Percentiles rank a stretch among this genome's conserved stretches.
phyloP scores from a whole-genome alignment of 495 filamentous ascomycete genomes.

The Mycothermus thermophilus region DNA sequence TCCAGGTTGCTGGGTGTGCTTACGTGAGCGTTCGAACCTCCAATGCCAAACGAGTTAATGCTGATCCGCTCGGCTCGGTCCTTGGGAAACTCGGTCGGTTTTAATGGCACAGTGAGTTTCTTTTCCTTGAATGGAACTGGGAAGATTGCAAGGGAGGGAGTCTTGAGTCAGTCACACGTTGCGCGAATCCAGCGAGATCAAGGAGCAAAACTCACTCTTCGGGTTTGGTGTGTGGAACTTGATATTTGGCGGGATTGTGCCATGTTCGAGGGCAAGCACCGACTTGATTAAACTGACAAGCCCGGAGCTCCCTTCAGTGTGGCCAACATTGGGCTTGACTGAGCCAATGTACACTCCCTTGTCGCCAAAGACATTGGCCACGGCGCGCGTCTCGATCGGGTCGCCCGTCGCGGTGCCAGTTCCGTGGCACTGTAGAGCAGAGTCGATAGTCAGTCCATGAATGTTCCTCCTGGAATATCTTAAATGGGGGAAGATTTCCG shows the following conservation, averaged over 20 bases:
- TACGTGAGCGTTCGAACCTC: conserved; percentile 22
- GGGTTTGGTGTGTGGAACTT: conserved; percentile 41
- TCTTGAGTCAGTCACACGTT: conserved; percentile 33
- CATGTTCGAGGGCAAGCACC: conserved; percentile 40
- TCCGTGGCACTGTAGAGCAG: too few species aligned
- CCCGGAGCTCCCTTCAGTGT: conserved; percentile 38
- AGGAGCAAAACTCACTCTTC: too few species aligned
- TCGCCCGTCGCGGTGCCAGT: conserved; percentile 43
- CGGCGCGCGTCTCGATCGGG: conserved; percentile 31
- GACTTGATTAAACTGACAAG: conserved; percentile 44
- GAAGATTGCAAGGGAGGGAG: conserved; percentile 20
- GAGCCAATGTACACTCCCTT: conserved; percentile 42
- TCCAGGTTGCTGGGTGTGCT: not conserved
- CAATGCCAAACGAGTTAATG: conserved; percentile 41
- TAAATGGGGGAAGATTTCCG: not conserved
- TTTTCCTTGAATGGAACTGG: conserved; percentile 6
- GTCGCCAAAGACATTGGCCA: conserved; percentile 21
- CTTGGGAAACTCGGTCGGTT: conserved; percentile 14
- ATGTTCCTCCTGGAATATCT: too few species aligned
- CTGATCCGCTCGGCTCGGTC: conserved; percentile 14
- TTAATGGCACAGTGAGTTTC: conserved; percentile 11
- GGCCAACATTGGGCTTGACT: conserved; percentile 45
- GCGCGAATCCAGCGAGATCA: too few species aligned
- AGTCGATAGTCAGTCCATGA: too few species aligned
- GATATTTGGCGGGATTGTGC: conserved; percentile 33